phyloP scores from a whole-genome alignment of 2,329 filamentous ascomycete species.

The Trichoderma citrinoviride region DNA sequence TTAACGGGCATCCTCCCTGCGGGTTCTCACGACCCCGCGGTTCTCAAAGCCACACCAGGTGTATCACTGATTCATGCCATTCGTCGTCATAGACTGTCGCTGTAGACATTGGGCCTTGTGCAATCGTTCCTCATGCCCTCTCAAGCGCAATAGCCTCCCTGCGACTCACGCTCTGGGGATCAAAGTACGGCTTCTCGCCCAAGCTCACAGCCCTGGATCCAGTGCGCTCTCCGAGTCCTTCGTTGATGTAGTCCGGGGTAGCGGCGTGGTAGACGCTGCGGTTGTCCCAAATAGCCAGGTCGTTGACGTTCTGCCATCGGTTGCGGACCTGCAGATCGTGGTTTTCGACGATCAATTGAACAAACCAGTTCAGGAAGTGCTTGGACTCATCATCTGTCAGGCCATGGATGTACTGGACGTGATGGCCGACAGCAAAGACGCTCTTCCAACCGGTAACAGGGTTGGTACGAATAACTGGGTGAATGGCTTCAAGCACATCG shows the following conservation, averaged over 20 bases:
- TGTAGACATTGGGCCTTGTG: neutral
- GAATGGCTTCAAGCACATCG: slow-evolving; percentile 46
- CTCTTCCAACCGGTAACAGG: slow-evolving; percentile 59
- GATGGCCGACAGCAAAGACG: slow-evolving; percentile 50
- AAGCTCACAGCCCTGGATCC: slow-evolving; percentile 43
- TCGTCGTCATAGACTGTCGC: neutral
- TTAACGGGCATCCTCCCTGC: neutral
- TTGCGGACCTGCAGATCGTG: slow-evolving; percentile 58
- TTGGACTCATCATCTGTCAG: slow-evolving; percentile 54
- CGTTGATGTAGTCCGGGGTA: slow-evolving; percentile 56
- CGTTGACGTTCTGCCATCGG: slow-evolving; percentile 49
- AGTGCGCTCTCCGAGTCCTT: slow-evolving; percentile 40
- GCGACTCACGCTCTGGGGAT: slow-evolving; percentile 38
- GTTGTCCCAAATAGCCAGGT: slow-evolving; percentile 66
- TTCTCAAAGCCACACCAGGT: neutral
- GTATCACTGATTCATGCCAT: neutral
- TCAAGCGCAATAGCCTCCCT: slow-evolving; percentile 36
- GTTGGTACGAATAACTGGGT: slow-evolving; percentile 58
- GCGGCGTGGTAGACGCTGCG: slow-evolving; percentile 50
- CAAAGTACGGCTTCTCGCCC: slow-evolving; percentile 45
- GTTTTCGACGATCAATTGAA: slow-evolving; percentile 51
- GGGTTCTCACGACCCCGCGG: neutral
- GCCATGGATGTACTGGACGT: slow-evolving; percentile 55
- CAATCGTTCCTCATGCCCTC: neutral
- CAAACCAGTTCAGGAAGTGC: slow-evolving; percentile 47